phyloP scores from a whole-genome alignment of 495 filamentous ascomycete species.

The Pyrenula aspistea region DNA sequence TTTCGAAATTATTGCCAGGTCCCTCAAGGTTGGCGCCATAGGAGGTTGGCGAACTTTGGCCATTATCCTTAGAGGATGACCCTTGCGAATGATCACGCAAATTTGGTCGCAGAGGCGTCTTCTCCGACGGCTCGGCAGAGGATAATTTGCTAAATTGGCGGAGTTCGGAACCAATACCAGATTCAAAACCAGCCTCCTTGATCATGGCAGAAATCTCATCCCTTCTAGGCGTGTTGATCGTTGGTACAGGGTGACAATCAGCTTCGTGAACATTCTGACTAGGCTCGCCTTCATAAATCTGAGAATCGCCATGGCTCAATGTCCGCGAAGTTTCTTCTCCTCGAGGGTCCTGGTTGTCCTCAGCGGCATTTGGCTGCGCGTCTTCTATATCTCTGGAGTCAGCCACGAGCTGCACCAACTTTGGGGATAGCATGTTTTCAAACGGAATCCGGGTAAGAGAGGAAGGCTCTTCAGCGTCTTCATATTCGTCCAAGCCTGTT shows the following conservation, averaged over 20 bases:
- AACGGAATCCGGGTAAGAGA: slow-evolving; percentile 29
- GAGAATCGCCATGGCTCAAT: not conserved
- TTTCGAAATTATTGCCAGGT: not conserved
- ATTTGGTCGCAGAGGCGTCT: not conserved
- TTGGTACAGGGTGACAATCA: slow-evolving; percentile 9
- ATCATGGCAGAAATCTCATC: slow-evolving; percentile 23
- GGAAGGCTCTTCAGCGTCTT: slow-evolving; percentile 35
- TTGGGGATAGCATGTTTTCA: slow-evolving; percentile 47
- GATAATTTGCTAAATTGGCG: not conserved
- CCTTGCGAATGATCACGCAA: not conserved
- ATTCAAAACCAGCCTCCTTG: slow-evolving; percentile 26
- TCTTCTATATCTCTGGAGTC: not conserved
- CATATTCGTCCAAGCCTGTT: slow-evolving; percentile 48
- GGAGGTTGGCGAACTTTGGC: not conserved
- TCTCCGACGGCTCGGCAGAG: not conserved
- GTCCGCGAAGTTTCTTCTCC: slow-evolving; percentile 2
- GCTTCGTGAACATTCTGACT: not conserved
- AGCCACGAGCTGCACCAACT: slow-evolving; percentile 37
- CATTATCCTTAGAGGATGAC: not conserved
- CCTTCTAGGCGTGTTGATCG: slow-evolving; percentile 6
- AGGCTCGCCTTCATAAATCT: not conserved
- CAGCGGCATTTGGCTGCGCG: not conserved
- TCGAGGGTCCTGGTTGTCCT: not conserved
- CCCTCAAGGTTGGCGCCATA: not conserved
- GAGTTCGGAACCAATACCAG: slow-evolving; percentile 20